Conservation (phyloP, 805 yeast species). For the Kluyveromyces nonfermentans region DNA sequence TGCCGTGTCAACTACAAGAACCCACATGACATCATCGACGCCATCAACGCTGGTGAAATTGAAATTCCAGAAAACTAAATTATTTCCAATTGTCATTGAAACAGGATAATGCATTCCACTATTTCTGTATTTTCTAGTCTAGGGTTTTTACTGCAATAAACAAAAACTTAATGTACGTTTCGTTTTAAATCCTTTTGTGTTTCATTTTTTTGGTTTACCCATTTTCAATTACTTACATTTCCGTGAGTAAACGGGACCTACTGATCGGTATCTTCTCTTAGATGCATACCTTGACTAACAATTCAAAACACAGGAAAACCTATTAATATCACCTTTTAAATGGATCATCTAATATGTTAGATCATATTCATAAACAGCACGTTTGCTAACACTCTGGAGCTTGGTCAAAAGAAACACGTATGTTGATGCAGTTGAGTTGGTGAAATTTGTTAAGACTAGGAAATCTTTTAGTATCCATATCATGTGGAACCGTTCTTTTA, state of each 20-base stretch:
- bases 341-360: background rate
- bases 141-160: conserved; percentile 19
- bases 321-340: too few relatives aligned
- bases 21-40: conserved; percentile 98
- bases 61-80: conserved; percentile 42
- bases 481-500: background rate
- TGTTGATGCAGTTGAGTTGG: background rate
- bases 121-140: conserved; percentile 25
- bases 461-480: background rate
- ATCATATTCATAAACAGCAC: background rate
- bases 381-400: conserved; percentile 92
- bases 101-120: conserved; percentile 13
- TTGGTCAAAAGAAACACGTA: conserved; percentile 31
- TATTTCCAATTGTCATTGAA: conserved; percentile 15
- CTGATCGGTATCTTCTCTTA: too few relatives aligned
- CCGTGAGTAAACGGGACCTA: too few relatives aligned
- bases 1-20: conserved; percentile 99
- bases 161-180: conserved; percentile 18
- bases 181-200: conserved; percentile 6
- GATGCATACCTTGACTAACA: background rate
- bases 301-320: background rate
- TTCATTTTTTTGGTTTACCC: background rate
- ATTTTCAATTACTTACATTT: too few relatives aligned
- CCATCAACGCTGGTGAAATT: conserved; percentile 96
- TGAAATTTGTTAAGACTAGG: background rate